Evolutionary conservation across 2,329 filamentous ascomycete genomes (phyloP).

Genomic region (Xylaria digitata): DNA sequence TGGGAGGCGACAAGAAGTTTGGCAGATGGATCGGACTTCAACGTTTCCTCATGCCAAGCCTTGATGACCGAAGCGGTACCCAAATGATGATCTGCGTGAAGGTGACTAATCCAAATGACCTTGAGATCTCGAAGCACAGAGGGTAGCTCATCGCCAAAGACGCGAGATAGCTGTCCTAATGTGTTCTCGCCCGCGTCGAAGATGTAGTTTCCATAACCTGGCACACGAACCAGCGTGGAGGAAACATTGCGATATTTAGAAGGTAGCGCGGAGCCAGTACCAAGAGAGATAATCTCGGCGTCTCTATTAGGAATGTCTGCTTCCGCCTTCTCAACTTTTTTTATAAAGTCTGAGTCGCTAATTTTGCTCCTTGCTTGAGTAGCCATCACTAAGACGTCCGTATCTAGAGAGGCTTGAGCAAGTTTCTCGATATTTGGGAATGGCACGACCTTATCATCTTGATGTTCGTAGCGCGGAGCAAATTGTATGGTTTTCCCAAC

Average conservation of each 20-base stretch:
- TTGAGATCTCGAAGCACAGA: slow-evolving; percentile 82
- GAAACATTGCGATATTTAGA: slow-evolving; percentile 98
- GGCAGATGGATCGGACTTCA: slow-evolving; percentile 47
- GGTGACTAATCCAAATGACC: slow-evolving; percentile 91
- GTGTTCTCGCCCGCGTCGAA: slow-evolving; percentile 95
- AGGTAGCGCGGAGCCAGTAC: slow-evolving; percentile 89
- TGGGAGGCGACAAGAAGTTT: slow-evolving; percentile 77
- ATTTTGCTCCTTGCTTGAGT: slow-evolving; percentile 55
- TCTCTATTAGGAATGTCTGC: slow-evolving; percentile 78
- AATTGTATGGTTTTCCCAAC: slow-evolving; percentile 60
- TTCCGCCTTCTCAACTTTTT: slow-evolving; percentile 60
- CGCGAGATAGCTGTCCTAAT: slow-evolving; percentile 83
- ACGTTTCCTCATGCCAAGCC: slow-evolving; percentile 76
- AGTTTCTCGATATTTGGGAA: slow-evolving; percentile 60
- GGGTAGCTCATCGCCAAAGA: slow-evolving; percentile 74
- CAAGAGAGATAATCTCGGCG: slow-evolving; percentile 85
- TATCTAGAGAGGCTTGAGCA: slow-evolving; percentile 55
- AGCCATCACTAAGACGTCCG: slow-evolving; percentile 64
- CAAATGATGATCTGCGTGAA: slow-evolving; percentile 96
- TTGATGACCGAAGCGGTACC: slow-evolving; percentile 84
- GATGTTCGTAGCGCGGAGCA: slow-evolving; percentile 59
- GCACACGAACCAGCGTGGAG: slow-evolving; percentile 84
- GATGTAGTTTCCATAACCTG: slow-evolving; percentile 86
- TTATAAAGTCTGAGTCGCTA: slow-evolving; percentile 42
- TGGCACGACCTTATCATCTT: slow-evolving; percentile 59